Conservation (phyloP, 495 filamentous ascomycete genomes). For the Articulospora tetracladia region DNA sequence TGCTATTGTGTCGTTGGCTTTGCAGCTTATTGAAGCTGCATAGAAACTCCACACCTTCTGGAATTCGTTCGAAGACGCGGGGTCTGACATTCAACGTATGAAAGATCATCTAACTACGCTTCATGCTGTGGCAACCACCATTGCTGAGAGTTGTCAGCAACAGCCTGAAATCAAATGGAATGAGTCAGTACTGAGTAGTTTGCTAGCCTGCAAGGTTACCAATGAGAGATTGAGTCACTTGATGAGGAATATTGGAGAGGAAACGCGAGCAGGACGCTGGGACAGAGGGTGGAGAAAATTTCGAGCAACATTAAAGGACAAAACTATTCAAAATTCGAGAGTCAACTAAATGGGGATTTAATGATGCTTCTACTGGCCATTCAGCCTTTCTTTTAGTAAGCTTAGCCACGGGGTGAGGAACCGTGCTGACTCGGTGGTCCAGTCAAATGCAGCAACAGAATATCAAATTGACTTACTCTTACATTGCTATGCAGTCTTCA, state of each 20-base stretch:
- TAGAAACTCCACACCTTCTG: neutral
- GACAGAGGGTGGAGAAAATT: neutral
- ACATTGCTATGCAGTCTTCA: too few relatives aligned
- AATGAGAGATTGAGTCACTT: neutral
- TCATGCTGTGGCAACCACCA: neutral
- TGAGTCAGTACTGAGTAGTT: neutral
- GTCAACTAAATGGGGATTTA: constrained; percentile 5
- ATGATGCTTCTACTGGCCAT: constrained; percentile 5
- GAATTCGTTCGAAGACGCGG: neutral
- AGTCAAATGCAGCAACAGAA: too few relatives aligned
- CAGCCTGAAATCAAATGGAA: neutral
- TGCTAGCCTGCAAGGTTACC: neutral
- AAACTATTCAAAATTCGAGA: constrained; percentile 1
- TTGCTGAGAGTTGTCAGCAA: neutral
- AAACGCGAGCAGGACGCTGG: too few relatives aligned
- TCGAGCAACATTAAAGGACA: neutral
- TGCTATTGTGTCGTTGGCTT: neutral
- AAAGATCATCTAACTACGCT: neutral
- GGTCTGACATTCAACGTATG: neutral
- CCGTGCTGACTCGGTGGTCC: too few relatives aligned
- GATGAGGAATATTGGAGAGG: neutral
- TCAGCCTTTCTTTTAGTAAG: constrained; percentile 7
- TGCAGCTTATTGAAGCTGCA: constrained; percentile 1
- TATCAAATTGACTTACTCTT: too few relatives aligned
- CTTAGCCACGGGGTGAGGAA: too few relatives aligned